These are phyloP conservation scores for Botrytis sinoallii DNA, from an alignment of 2,329 filamentous ascomycete species.

Conservation along the genomic window DNA sequence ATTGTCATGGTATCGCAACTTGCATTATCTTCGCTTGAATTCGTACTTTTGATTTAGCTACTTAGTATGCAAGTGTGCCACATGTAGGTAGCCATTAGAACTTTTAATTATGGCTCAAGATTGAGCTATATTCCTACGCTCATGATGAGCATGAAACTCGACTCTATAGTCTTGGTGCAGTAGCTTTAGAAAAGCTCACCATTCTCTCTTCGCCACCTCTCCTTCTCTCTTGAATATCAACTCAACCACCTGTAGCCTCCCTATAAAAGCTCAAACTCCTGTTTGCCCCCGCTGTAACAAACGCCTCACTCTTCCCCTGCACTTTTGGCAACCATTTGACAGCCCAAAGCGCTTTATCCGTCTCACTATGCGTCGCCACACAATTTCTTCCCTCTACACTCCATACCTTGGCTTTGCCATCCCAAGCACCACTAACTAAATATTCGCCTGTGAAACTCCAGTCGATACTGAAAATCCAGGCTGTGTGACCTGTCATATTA, in stretches of 20 bases:
- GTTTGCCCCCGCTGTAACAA: constrained; percentile 76
- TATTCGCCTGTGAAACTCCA: constrained; percentile 95
- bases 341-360: constrained; percentile 78
- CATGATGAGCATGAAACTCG: neutral
- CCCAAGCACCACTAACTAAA: constrained; percentile 80
- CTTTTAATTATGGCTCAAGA: neutral
- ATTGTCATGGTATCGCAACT: neutral
- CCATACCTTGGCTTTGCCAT: constrained; percentile 96
- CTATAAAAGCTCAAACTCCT: constrained; percentile 77
- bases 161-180: neutral
- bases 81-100: neutral
- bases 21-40: neutral
- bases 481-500: constrained; percentile 73
- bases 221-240: neutral
- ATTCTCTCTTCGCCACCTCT: no score
- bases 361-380: constrained; percentile 91
- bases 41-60: neutral
- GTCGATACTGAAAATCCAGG: constrained; percentile 88
- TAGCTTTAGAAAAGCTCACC: neutral
- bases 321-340: constrained; percentile 80
- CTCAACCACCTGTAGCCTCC: constrained; percentile 65
- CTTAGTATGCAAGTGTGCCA: neutral
- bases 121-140: neutral
- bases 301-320: constrained; percentile 57
- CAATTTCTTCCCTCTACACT: constrained; percentile 78